These are phyloP conservation scores for Wallacemonas sp. DNA, from an alignment of 208 protist species.

Conservation along the genomic window DNA sequence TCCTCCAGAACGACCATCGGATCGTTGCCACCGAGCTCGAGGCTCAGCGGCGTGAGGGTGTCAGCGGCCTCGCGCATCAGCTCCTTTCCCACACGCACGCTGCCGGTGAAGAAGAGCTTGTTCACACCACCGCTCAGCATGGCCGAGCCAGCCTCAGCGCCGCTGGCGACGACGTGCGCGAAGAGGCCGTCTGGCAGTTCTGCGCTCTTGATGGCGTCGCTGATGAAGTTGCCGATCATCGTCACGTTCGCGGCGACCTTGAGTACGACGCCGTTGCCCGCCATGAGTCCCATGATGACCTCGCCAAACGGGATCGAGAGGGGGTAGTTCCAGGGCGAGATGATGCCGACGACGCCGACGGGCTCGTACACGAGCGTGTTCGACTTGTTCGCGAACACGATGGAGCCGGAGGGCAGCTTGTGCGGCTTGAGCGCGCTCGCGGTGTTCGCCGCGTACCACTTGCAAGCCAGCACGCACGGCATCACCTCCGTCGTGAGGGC, in stretches of 20 bases:
- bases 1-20: slow-evolving; percentile 78
- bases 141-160: slow-evolving; percentile 39
- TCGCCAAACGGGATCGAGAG: slow-evolving; percentile 86
- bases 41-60: slow-evolving; percentile 70
- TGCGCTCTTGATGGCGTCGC: slow-evolving; percentile 51
- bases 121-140: slow-evolving; percentile 51
- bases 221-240: slow-evolving; percentile 66
- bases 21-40: slow-evolving; percentile 90
- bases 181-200: slow-evolving; percentile 69
- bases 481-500: slow-evolving; percentile 77
- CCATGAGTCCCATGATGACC: slow-evolving; percentile 82
- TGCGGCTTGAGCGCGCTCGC: slow-evolving; percentile 41
- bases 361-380: slow-evolving; percentile 80
- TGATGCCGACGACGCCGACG: slow-evolving; percentile 82
- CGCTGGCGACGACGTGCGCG: slow-evolving; percentile 48
- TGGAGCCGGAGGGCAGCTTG: slow-evolving; percentile 45
- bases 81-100: slow-evolving; percentile 74
- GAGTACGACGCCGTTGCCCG: slow-evolving; percentile 76
- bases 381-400: slow-evolving; percentile 77
- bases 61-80: slow-evolving; percentile 72
- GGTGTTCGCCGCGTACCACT: slow-evolving; percentile 82
- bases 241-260: slow-evolving; percentile 71
- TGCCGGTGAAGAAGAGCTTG: slow-evolving; percentile 90
- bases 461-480: slow-evolving; percentile 53
- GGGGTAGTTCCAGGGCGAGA: slow-evolving; percentile 90